These are phyloP conservation scores for Podaxis mareebaensis DNA, from an alignment of 768 basidiomycete genomes.

Conservation along the genomic window DNA sequence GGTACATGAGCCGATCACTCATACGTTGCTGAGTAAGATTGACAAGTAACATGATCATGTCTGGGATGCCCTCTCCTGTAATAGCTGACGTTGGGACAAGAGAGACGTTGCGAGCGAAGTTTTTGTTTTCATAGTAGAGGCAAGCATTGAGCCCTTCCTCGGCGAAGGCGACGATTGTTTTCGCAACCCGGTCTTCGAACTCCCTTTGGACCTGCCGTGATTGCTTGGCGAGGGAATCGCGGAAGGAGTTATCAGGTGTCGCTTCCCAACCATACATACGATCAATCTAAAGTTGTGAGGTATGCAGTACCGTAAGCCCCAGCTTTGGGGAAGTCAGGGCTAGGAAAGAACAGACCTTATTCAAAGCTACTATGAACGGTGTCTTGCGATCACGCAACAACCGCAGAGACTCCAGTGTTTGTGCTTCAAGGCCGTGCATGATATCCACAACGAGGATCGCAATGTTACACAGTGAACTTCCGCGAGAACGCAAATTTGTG, in stretches of 20 bases:
- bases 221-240: slow-evolving; percentile 86
- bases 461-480: slow-evolving; percentile 97
- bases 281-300: slow-evolving; percentile 68
- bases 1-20: slow-evolving; percentile 97
- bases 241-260: slow-evolving; percentile 91
- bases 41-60: slow-evolving; percentile 98
- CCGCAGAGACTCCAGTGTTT: slow-evolving; percentile 94
- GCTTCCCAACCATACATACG: slow-evolving; percentile 95
- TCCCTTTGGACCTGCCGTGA: slow-evolving; percentile 78
- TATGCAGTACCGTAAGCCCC: slow-evolving; percentile 5
- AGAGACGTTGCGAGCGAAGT: slow-evolving; percentile 89
- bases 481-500: slow-evolving; percentile 93
- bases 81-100: slow-evolving; percentile 97
- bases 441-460: slow-evolving; percentile 99
- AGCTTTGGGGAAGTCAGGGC: neutral
- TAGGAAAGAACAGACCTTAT: slow-evolving; percentile 61
- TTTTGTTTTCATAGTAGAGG: slow-evolving; percentile 98
- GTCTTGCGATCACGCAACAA: slow-evolving; percentile 91
- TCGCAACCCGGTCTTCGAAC: slow-evolving; percentile 84
- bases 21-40: slow-evolving; percentile 97
- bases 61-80: slow-evolving; percentile 97
- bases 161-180: slow-evolving; percentile 92
- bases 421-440: slow-evolving; percentile 98
- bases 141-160: slow-evolving; percentile 95
- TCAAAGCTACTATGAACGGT: slow-evolving; percentile 97